A percentile compares a stretch with the other conserved stretches of the same genome.
Evolutionary conservation across 2,329 filamentous ascomycete genomes (phyloP).

Genomic region (Nannizziopsis barbatae): DNA sequence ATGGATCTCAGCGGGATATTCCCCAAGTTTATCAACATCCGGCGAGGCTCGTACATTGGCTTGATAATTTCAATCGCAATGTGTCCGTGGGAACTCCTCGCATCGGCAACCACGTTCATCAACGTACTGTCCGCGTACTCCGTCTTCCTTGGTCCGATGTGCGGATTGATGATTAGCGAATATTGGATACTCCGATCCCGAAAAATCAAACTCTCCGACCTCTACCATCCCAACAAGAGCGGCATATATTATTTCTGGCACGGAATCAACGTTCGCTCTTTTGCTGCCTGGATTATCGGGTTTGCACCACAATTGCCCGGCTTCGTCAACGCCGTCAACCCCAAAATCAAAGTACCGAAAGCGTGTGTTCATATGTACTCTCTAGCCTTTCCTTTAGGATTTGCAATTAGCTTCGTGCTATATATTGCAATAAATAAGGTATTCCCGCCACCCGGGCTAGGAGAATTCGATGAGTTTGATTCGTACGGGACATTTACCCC

Average conservation of each 20-base stretch:
- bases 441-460: conserved; percentile 24
- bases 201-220: conserved; percentile 34
- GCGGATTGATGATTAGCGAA: conserved; percentile 25
- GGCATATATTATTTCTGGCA: conserved; percentile 35
- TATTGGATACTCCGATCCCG: conserved; percentile 29
- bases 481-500: conserved; percentile 25
- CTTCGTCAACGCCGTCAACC: conserved; percentile 25
- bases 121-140: conserved; percentile 37
- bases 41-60: conserved; percentile 41
- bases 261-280: conserved; percentile 38
- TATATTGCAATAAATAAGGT: conserved; percentile 25
- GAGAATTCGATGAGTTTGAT: conserved; percentile 19
- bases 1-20: conserved; percentile 47
- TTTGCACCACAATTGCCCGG: conserved; percentile 22
- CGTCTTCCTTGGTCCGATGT: conserved; percentile 38
- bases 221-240: conserved; percentile 30
- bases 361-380: conserved; percentile 34
- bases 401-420: conserved; percentile 30
- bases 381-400: conserved; percentile 34
- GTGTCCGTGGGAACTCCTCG: conserved; percentile 43
- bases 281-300: conserved; percentile 17
- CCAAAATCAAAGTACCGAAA: conserved; percentile 15
- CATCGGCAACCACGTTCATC: conserved; percentile 38
- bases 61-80: conserved; percentile 12
- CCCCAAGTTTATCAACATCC: conserved; percentile 46